Percentiles rank a stretch among this genome's conserved stretches.
Conservation (phyloP, 2,329 filamentous ascomycete genomes). For the Beauveria asiatica region DNA sequence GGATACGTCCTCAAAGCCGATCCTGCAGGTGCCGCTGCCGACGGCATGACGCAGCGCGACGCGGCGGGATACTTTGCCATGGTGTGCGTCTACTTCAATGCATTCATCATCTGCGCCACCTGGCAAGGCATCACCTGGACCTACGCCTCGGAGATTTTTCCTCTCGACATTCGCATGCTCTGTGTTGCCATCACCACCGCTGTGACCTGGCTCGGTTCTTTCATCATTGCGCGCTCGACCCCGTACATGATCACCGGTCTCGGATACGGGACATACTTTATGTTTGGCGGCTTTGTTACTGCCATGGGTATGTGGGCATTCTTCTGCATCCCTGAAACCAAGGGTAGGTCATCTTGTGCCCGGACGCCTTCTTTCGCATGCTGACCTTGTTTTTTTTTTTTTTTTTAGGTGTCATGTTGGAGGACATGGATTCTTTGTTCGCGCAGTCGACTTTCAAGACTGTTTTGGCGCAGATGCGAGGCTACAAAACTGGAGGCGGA, state of each 20-base stretch:
- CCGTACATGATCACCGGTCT: slow-evolving; percentile 33
- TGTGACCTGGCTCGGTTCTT: slow-evolving; percentile 30
- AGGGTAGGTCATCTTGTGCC: slow-evolving; percentile 19
- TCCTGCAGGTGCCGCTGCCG: slow-evolving; percentile 28
- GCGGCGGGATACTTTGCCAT: slow-evolving; percentile 37
- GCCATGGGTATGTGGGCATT: slow-evolving; percentile 37
- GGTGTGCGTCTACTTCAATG: slow-evolving; percentile 30
- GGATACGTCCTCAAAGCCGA: slow-evolving; percentile 22
- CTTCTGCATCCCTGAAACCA: slow-evolving; percentile 40
- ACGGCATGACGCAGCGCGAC: slow-evolving; percentile 35
- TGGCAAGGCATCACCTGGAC: slow-evolving; percentile 37
- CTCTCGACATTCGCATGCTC: slow-evolving; percentile 25
- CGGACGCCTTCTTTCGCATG: too few species aligned
- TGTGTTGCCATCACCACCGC: slow-evolving; percentile 27
- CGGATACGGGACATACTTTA: slow-evolving; percentile 43
- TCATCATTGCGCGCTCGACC: slow-evolving; percentile 30
- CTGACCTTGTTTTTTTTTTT: too few species aligned
- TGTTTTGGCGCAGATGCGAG: too few species aligned
- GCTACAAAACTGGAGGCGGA: too few species aligned
- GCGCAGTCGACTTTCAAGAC: too few species aligned
- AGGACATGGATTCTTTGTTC: too few species aligned
- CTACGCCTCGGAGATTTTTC: slow-evolving; percentile 41
- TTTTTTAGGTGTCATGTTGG: too few species aligned
- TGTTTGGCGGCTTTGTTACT: slow-evolving; percentile 37
- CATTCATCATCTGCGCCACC: slow-evolving; percentile 28